Evolutionary conservation across 2,329 filamentous ascomycete genomes (phyloP).

Genomic region (Ophiosphaerella narmari): DNA sequence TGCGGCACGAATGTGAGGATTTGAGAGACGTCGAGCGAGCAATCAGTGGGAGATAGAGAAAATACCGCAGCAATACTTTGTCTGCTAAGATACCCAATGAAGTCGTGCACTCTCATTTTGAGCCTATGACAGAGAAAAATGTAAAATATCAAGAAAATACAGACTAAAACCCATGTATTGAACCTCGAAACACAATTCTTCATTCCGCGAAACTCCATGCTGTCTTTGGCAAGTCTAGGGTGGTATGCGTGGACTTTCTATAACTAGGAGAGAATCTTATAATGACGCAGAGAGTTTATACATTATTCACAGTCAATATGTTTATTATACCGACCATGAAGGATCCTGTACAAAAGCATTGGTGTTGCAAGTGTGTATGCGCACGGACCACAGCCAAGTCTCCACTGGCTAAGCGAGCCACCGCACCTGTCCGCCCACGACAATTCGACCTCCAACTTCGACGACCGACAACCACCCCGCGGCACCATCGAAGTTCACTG

Average conservation of each 20-base stretch:
- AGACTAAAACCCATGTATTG: too few relatives aligned
- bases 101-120: conserved; percentile 40
- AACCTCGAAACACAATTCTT: too few relatives aligned
- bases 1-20: conserved; percentile 36
- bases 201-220: too few relatives aligned
- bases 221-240: too few relatives aligned
- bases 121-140: too few relatives aligned
- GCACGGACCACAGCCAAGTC: conserved; percentile 2
- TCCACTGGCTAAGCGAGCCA: neutral
- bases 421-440: conserved; percentile 1
- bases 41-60: conserved; percentile 29
- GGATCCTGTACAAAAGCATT: neutral
- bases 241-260: too few relatives aligned
- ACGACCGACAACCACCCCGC: conserved; percentile 35
- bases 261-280: too few relatives aligned
- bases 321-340: too few relatives aligned
- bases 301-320: too few relatives aligned
- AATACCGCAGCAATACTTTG: conserved; percentile 22
- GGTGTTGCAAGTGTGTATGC: neutral
- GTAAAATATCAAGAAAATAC: too few relatives aligned
- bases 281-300: too few relatives aligned
- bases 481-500: conserved; percentile 45
- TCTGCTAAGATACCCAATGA: conserved; percentile 42
- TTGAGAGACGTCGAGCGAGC: conserved; percentile 46
- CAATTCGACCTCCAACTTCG: conserved; percentile 6